Evolutionary conservation across 2,329 filamentous ascomycete species (phyloP), one percentile per base, ranked within the genome.

Genomic region (Xylaria sp.): DNA sequence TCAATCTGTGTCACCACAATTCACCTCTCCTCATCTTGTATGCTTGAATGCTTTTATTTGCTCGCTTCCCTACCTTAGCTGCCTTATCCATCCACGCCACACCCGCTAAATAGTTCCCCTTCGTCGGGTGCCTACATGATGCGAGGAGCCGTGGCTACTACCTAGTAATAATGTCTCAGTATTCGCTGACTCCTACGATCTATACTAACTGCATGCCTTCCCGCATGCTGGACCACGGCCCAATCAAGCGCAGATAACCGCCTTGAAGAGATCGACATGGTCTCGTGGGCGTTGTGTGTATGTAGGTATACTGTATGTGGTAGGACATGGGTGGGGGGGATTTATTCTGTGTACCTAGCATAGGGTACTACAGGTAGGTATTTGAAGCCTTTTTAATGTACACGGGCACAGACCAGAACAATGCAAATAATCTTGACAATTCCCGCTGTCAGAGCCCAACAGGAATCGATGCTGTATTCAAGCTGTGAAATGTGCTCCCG

Each of bases 171-270:
- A 36, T 44, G n/a, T 20, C 31, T 17, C 15, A 31, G 31, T 29
- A 6, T n/a, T 17, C 5, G 25, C 15, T n/a, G 27, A 50, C 31
- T n/a, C n/a, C 42, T 36, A 45, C 47, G 27, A 10, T 17, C 27
- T 33, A 5, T 42, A 42, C 15, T 27, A 11, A 20, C 36, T 51
- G 42, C n/a, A n/a, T 15, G 20, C 31, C 9, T 49, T 39, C 20
- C 17, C 9, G 27, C 29, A 39, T 3, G 17, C 49, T 20, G 49
- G 2, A 7, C n/a, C 7, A 50, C 31, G 20, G 55, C n/a, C 5
- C 55, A 39, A 58, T 58, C 55, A 22, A 20, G 20, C 39, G 44
- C 56, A 49, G 56, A 59, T 59, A 50, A 22, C 56, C 33, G 39
- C 39, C 22, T 29, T 57, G 7, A 22, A n/a, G 36, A 55, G 53